These are phyloP conservation scores for Coelastrella sp. DNA, from an alignment of 139 green algal genomes.

Conservation along the genomic window DNA sequence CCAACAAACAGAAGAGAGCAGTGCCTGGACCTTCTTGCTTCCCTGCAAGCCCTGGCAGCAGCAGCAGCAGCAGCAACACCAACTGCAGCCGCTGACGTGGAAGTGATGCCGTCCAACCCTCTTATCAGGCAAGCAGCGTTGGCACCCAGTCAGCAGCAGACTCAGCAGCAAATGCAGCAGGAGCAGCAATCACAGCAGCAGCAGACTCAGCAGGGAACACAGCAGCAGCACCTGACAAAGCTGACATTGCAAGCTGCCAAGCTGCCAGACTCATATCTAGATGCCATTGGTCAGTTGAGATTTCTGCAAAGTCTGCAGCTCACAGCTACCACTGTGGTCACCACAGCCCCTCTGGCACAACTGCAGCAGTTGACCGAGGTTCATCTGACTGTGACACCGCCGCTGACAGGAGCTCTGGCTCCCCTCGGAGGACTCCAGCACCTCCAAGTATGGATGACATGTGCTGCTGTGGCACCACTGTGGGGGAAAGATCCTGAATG, in stretches of 20 bases:
- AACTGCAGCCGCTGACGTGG: not conserved
- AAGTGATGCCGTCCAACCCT: not conserved
- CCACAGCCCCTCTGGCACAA: not conserved
- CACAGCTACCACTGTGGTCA: not conserved
- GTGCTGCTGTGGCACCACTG: no score
- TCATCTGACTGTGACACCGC: not conserved
- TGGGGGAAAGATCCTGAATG: no score
- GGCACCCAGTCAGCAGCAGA: not conserved
- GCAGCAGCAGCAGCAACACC: not conserved
- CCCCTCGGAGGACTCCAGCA: not conserved
- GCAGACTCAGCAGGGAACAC: not conserved
- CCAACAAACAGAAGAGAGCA: not conserved
- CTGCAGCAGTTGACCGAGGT: not conserved
- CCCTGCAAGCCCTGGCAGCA: constrained; percentile 7
- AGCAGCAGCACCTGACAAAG: constrained; percentile 18
- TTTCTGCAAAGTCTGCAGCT: not conserved
- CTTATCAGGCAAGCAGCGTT: not conserved
- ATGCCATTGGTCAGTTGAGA: not conserved
- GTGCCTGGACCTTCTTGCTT: not conserved
- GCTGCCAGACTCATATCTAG: not conserved
- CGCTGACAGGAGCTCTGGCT: not conserved
- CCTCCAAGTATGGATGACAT: no score
- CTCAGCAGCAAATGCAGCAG: no score
- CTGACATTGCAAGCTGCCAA: not conserved
- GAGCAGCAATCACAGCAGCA: not conserved